These are phyloP conservation scores for Suhomyces chickasaworum DNA, from an alignment of 1,139 yeast species.

Conservation along the genomic window DNA sequence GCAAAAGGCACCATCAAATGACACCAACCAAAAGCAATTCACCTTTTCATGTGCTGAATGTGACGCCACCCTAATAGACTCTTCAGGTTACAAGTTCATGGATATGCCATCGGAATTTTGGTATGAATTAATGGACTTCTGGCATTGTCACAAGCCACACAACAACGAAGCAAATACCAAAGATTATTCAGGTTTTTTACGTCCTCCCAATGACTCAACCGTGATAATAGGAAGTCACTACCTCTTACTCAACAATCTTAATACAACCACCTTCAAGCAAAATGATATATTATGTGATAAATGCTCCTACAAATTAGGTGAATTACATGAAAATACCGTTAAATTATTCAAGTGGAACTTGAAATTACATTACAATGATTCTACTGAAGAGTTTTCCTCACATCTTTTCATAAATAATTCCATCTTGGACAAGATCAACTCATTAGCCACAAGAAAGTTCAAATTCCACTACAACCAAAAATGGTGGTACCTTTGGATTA, in stretches of 20 bases:
- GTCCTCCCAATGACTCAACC: conserved; percentile 43
- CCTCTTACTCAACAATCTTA: conserved; percentile 41
- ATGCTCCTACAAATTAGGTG: conserved; percentile 40
- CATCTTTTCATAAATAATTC: conserved; percentile 40
- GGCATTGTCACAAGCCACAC: conserved; percentile 96
- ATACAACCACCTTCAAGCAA: conserved; percentile 12
- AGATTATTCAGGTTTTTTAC: conserved; percentile 40
- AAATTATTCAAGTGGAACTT: conserved; percentile 67
- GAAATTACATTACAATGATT: conserved; percentile 25
- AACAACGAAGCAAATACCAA: conserved; percentile 22
- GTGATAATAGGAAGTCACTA: conserved; percentile 63
- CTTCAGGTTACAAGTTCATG: conserved; percentile 36
- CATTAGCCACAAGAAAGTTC: conserved; percentile 48
- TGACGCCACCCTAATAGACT: conserved; percentile 27
- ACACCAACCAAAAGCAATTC: conserved; percentile 29
- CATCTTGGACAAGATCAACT: conserved; percentile 48
- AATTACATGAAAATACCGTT: conserved; percentile 22
- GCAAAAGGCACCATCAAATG: conserved; percentile 30
- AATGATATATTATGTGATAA: conserved; percentile 25
- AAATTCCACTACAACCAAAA: conserved; percentile 30
- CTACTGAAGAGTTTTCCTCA: conserved; percentile 31
- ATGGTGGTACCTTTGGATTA: conserved; percentile 25
- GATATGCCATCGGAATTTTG: conserved; percentile 92
- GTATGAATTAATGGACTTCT: conserved; percentile 95
- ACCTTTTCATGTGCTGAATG: conserved; percentile 41